A percentile compares a stretch with the other conserved stretches of the same genome.
These are phyloP conservation scores for Eruca vesicaria DNA, from an alignment of 441 rosid genomes.

Conservation along the genomic window DNA sequence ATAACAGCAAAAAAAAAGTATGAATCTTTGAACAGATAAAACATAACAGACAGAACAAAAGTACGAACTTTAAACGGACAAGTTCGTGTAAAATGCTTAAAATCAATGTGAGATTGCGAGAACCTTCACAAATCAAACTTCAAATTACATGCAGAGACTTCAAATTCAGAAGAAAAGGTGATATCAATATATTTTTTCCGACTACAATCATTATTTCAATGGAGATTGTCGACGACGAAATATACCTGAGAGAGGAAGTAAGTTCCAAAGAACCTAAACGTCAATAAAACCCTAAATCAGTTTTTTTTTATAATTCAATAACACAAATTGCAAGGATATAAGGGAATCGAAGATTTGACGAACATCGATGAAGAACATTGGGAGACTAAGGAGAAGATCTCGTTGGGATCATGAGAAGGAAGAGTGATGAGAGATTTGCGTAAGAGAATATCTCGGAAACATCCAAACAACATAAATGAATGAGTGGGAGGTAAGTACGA, in stretches of 20 bases:
- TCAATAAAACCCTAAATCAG: neutral
- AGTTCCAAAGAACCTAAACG: constrained; percentile 28
- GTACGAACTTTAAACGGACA: neutral
- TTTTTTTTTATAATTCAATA: neutral
- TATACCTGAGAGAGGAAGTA: constrained; percentile 37
- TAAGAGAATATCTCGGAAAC: neutral
- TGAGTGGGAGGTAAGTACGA: neutral
- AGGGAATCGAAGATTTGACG: neutral
- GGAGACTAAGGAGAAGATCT: neutral
- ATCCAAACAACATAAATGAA: neutral
- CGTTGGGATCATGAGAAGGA: constrained; percentile 24
- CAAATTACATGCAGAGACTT: neutral
- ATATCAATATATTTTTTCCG: no score
- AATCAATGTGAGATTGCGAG: neutral
- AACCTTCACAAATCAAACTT: neutral
- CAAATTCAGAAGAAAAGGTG: neutral
- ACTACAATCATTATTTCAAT: neutral
- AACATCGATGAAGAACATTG: constrained; percentile 38
- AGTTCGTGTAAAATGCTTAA: neutral
- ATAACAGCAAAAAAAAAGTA: no score
- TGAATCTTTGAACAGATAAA: no score
- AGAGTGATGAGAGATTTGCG: neutral
- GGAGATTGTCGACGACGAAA: neutral
- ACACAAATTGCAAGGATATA: neutral
- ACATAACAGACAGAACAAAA: neutral